These are phyloP conservation scores for Alternaria ventricosa DNA, from an alignment of 2,329 filamentous ascomycete species.

Conservation along the genomic window DNA sequence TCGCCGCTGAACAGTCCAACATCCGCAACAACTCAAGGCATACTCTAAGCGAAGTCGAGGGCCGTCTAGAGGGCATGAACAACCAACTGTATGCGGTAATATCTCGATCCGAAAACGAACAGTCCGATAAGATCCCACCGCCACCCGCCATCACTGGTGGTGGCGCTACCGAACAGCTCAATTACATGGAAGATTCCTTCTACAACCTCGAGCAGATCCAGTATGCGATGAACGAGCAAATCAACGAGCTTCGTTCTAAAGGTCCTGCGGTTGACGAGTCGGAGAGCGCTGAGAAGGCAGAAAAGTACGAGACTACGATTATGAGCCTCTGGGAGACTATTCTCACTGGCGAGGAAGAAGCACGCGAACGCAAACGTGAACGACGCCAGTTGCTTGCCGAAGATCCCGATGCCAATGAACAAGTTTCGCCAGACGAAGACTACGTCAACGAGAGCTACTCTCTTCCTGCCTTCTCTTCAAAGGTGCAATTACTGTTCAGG, in stretches of 20 bases:
- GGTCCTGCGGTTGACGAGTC: conserved; percentile 23
- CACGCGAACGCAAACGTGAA: conserved; percentile 47
- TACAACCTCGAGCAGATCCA: conserved; percentile 50
- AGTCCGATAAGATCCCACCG: conserved; percentile 58
- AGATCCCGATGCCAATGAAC: conserved; percentile 65
- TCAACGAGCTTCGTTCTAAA: conserved; percentile 35
- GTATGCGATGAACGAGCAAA: conserved; percentile 37
- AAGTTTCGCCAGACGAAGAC: conserved; percentile 67
- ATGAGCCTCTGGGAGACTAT: conserved; percentile 62
- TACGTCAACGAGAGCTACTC: conserved; percentile 70
- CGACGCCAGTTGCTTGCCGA: conserved; percentile 52
- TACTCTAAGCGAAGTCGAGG: conserved; percentile 42
- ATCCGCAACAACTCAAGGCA: conserved; percentile 37
- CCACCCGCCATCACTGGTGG: conserved; percentile 65
- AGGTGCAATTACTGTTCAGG: conserved; percentile 78
- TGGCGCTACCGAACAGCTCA: conserved; percentile 70
- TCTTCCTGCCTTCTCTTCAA: conserved; percentile 75
- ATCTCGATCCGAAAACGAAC: conserved; percentile 58
- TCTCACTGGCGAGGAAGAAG: conserved; percentile 50
- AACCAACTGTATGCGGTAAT: conserved; percentile 63
- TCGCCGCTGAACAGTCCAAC: conserved; percentile 63
- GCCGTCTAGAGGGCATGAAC: conserved; percentile 62
- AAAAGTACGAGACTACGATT: conserved; percentile 59
- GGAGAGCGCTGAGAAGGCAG: conserved; percentile 34
- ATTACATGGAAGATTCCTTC: conserved; percentile 70